These are phyloP conservation scores for Suillus occidentalis DNA, from an alignment of 768 basidiomycete species.

Conservation along the genomic window DNA sequence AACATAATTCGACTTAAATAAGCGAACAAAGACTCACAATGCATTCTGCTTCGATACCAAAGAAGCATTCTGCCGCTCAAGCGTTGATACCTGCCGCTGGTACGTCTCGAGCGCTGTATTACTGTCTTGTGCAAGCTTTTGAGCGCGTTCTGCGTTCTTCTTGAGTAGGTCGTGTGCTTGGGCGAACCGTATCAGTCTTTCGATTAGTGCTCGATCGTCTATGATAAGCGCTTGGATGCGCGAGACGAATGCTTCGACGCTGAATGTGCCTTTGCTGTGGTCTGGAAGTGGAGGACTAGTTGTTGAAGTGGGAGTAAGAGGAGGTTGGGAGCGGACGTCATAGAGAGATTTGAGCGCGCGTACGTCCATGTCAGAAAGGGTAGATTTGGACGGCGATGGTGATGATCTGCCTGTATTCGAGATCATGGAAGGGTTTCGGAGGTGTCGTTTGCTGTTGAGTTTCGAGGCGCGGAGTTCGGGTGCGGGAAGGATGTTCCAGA, in stretches of 20 bases:
- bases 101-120: slow-evolving; percentile 81
- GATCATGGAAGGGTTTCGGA: slow-evolving; percentile 47
- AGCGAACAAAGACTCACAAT: slow-evolving; percentile 44
- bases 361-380: slow-evolving; percentile 75
- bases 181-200: slow-evolving; percentile 80
- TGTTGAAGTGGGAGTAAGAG: not conserved
- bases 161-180: slow-evolving; percentile 89
- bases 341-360: slow-evolving; percentile 84
- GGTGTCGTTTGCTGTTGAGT: slow-evolving; percentile 47
- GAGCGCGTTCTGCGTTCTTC: slow-evolving; percentile 88
- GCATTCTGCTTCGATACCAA: slow-evolving; percentile 52
- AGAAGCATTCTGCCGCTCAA: slow-evolving; percentile 72
- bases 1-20: not conserved
- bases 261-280: slow-evolving; percentile 41
- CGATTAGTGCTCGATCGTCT: slow-evolving; percentile 83
- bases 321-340: slow-evolving; percentile 37
- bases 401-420: slow-evolving; percentile 33
- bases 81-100: slow-evolving; percentile 78
- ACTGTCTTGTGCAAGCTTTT: slow-evolving; percentile 86
- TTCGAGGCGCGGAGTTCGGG: slow-evolving; percentile 77
- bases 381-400: slow-evolving; percentile 20
- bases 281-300: slow-evolving; percentile 17
- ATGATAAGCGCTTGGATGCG: slow-evolving; percentile 79
- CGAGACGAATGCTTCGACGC: slow-evolving; percentile 71
- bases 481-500: slow-evolving; percentile 85